Base-by-base conservation (phyloP, 805 yeast genomes). In the Candida wancherniae region DNA sequence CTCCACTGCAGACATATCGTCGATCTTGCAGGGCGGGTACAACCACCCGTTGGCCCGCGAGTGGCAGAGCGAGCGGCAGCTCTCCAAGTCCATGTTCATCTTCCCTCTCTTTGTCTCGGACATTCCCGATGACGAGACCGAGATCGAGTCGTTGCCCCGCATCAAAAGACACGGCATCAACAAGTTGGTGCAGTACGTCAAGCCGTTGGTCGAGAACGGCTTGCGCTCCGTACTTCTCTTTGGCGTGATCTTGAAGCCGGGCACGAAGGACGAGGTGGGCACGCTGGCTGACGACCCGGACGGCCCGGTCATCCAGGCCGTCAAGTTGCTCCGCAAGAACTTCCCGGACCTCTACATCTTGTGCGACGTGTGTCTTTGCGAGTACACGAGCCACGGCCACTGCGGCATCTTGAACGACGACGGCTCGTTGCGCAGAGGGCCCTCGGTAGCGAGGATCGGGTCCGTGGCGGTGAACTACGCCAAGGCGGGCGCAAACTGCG, bases 301-400 rank as follows among this genome's bases (percentile, higher is more conserved):
- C 19, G 97, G 97, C 0, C 97, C 98, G 2, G 97, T 92, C 2
- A 88, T 92, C 44, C 70, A 58, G 39, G 83, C 90, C 13, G 80
- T 84, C 47, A 80, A 77, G 51, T 67, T 73, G 2, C 68, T 92
- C 33, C 71, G 71, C 38, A 41, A 58, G 25, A 60, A 72, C 10
- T 88, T 84, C 63, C 97, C 98, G 4, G 81, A 75, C 16, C 69
- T 92, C 37, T 90, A 80, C 56, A 75, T 92, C 42, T 77, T 87
- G 73, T 84, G 95, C 52, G 98, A 92, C 53, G 97, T 90, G 15
- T 92, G 98, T 59, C 64, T 92, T 31, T 92, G 98, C 66, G 98
- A 92, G 61, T 92, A 86, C 59, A 92, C 98, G 6, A 73, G 80
- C 34, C 97, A 92, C 51, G 98, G 98, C n/a, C 98, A 92, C 57